Percentiles rank a stretch among this genome's conserved stretches.
These are phyloP conservation scores for Capsicum chinense DNA, from an alignment of 257 asterid species.

Conservation along the genomic window DNA sequence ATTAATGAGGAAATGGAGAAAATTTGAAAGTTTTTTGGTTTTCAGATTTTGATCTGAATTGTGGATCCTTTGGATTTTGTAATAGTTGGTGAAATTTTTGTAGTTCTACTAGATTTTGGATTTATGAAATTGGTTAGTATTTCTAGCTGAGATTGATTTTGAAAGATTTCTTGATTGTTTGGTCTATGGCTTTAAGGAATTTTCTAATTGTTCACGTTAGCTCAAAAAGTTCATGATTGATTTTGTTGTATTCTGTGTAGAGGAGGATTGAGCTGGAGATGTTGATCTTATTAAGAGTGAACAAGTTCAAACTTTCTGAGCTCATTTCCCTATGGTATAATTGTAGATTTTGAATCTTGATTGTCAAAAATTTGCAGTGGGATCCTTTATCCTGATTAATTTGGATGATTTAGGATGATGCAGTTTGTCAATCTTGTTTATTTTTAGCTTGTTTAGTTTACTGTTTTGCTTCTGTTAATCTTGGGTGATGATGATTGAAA, in stretches of 20 bases:
- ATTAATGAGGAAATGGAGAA: slow-evolving; percentile 11
- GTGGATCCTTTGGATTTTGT: slow-evolving; percentile 11
- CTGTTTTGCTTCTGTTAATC: neutral
- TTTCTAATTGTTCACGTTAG: neutral
- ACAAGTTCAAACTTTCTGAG: neutral
- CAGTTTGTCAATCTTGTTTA: neutral
- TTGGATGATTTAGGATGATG: slow-evolving; percentile 14
- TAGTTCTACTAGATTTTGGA: neutral
- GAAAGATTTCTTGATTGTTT: slow-evolving; percentile 1
- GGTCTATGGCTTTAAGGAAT: neutral
- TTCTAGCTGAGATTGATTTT: neutral
- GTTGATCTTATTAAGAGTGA: neutral
- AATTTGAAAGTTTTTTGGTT: neutral
- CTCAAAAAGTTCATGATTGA: neutral
- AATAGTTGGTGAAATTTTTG: neutral
- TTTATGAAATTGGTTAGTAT: neutral
- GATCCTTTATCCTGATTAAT: neutral
- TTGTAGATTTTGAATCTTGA: slow-evolving; percentile 8
- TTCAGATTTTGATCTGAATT: slow-evolving; percentile 18
- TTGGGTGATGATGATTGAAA: neutral
- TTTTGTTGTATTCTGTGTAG: slow-evolving; percentile 1
- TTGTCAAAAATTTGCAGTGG: neutral
- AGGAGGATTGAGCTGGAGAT: neutral
- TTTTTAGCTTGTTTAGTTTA: neutral
- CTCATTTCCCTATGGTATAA: neutral